These are phyloP conservation scores for Usnea hakonensis DNA, from an alignment of 495 filamentous ascomycete genomes.

Conservation along the genomic window DNA sequence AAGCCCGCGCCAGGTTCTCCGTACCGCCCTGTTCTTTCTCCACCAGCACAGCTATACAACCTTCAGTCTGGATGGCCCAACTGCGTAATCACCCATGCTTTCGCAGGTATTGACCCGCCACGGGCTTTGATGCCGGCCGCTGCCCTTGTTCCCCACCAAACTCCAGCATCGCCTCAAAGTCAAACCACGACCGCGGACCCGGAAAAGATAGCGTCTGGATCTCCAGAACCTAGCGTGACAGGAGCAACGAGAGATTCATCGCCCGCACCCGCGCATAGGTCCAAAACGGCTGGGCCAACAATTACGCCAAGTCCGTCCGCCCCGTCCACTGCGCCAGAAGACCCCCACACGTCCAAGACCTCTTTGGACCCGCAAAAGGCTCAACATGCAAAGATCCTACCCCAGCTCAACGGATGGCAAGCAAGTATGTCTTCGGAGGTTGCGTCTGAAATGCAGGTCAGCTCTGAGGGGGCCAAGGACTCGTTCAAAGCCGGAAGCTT, in stretches of 20 bases:
- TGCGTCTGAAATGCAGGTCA: background rate
- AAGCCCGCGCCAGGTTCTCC: conserved; percentile 8
- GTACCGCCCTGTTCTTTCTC: conserved; percentile 6
- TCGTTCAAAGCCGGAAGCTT: background rate
- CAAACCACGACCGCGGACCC: background rate
- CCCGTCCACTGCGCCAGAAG: background rate
- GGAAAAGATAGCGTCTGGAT: background rate
- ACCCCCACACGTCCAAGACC: background rate
- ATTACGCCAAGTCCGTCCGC: background rate
- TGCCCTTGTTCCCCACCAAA: background rate
- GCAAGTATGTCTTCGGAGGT: background rate
- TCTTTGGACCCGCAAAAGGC: background rate
- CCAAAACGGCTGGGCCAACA: background rate
- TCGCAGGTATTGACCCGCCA: conserved; percentile 10
- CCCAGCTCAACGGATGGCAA: background rate
- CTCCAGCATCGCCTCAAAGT: background rate
- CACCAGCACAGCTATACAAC: background rate
- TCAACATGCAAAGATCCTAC: background rate
- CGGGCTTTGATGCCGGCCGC: background rate
- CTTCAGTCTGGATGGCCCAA: conserved; percentile 2
- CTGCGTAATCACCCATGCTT: background rate
- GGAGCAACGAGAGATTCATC: background rate
- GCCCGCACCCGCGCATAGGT: background rate
- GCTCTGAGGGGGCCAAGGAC: background rate
- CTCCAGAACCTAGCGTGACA: background rate